Conservation (phyloP, 2,329 filamentous ascomycete genomes). For the Stachybotrys echinatus region DNA sequence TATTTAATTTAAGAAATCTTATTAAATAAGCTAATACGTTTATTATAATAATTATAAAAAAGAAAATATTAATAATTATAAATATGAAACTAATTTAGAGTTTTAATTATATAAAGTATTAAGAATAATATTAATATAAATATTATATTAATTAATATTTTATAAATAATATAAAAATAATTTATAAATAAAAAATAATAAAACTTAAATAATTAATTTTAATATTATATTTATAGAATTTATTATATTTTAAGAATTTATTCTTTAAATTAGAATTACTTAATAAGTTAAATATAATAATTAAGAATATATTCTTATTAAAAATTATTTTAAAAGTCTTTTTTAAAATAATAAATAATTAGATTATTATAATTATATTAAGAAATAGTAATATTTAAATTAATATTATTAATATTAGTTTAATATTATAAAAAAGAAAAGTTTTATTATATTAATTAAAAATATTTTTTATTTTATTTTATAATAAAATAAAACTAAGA, state of each 20-base stretch:
- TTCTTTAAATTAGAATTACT: constrained; percentile 1
- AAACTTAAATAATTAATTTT: background rate
- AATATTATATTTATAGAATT: constrained; percentile 1
- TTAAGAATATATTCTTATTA: background rate
- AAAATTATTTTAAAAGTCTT: background rate
- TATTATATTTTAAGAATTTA: background rate
- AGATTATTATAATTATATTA: background rate
- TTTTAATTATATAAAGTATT: background rate
- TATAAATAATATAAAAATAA: constrained; percentile 3
- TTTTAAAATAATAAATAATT: background rate
- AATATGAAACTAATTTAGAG: background rate
- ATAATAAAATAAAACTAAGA: too few species aligned
- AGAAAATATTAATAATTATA: constrained; percentile 2
- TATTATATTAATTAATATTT: constrained; percentile 1
- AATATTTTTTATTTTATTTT: background rate
- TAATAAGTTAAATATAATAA: background rate
- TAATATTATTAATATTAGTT: constrained; percentile 1
- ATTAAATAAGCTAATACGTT: background rate
- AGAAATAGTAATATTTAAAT: background rate
- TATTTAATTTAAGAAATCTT: constrained; percentile 3
- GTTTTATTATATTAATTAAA: background rate
- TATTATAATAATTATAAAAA: constrained; percentile 3
- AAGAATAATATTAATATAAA: too few species aligned
- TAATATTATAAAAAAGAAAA: background rate
- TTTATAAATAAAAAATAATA: constrained; percentile 2